Evolutionary conservation across 2,329 filamentous ascomycete genomes (phyloP).

Genomic region (Penicillium hordei): DNA sequence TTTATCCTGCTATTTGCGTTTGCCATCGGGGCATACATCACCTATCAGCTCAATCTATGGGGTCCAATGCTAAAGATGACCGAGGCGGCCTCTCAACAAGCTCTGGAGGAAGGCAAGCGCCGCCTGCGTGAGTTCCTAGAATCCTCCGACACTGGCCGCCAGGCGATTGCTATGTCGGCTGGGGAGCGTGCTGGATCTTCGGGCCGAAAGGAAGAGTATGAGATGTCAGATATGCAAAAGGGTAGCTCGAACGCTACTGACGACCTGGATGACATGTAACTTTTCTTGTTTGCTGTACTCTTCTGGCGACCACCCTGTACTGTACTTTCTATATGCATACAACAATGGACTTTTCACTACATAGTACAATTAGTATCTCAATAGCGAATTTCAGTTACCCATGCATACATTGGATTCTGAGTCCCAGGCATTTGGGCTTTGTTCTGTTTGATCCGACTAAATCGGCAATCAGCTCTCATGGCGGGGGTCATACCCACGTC

Average conservation of each 20-base stretch:
- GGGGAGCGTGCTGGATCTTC: constrained; percentile 35
- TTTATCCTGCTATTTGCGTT: constrained; percentile 83
- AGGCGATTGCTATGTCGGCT: constrained; percentile 74
- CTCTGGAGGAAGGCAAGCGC: constrained; percentile 87
- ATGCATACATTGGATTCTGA: background rate
- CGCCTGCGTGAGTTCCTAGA: constrained; percentile 86
- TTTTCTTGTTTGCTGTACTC: constrained; percentile 9
- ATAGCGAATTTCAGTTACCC: background rate
- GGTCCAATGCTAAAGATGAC: constrained; percentile 95
- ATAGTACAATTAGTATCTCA: background rate
- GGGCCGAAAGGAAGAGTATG: constrained; percentile 54
- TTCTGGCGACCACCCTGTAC: constrained; percentile 14
- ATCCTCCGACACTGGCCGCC: constrained; percentile 77
- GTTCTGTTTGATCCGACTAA: background rate
- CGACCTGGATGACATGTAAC: constrained; percentile 40
- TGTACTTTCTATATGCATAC: constrained; percentile 16
- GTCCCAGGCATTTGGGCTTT: background rate
- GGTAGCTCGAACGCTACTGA: constrained; percentile 24
- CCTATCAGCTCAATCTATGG: constrained; percentile 91
- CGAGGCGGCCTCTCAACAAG: constrained; percentile 83
- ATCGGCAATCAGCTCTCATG: background rate
- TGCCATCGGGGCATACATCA: constrained; percentile 76
- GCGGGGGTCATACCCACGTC: constrained; percentile 22
- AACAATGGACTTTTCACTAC: background rate
- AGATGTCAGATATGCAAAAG: constrained; percentile 51